phyloP scores from a whole-genome alignment of 148 eudicot species.

The Cornus kousa region DNA sequence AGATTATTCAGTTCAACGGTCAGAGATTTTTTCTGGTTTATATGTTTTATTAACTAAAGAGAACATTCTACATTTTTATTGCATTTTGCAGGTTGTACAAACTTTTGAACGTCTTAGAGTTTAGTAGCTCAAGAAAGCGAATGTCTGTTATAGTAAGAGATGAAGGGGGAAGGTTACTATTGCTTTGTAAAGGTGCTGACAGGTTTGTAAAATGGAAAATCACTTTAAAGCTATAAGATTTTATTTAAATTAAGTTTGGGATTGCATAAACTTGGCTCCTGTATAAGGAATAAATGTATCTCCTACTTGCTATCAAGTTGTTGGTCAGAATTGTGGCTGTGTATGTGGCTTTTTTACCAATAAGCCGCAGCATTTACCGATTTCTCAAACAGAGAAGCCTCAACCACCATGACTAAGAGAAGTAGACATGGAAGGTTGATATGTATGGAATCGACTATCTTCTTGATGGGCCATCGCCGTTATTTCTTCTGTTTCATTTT shows the following conservation, averaged over 20 bases:
- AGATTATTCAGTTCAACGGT: neutral
- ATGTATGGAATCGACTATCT: neutral
- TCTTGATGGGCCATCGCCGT: neutral
- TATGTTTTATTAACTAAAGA: neutral
- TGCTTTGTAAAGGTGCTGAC: constrained; percentile 75
- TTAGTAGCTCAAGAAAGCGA: constrained; percentile 70
- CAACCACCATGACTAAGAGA: neutral
- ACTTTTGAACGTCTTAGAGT: constrained; percentile 50
- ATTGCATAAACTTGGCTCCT: neutral
- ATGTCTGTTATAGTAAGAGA: constrained; percentile 60
- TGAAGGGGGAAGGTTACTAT: constrained; percentile 43
- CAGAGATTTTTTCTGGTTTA: neutral
- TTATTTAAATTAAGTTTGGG: neutral
- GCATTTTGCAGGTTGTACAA: constrained; percentile 35
- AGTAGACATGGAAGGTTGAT: neutral
- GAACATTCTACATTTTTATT: constrained; percentile 2
- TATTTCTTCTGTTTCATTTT: too few relatives aligned
- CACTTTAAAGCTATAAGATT: neutral
- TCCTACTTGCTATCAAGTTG: neutral
- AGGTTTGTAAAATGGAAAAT: constrained; percentile 34
- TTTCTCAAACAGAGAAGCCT: neutral
- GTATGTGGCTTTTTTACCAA: neutral
- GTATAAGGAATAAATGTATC: neutral
- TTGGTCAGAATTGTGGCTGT: neutral
- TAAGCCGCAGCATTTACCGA: neutral